A percentile compares a stretch with the other conserved stretches of the same genome.
Conservation (phyloP, 305 asterid species). For the Fraxinus sp. region DNA sequence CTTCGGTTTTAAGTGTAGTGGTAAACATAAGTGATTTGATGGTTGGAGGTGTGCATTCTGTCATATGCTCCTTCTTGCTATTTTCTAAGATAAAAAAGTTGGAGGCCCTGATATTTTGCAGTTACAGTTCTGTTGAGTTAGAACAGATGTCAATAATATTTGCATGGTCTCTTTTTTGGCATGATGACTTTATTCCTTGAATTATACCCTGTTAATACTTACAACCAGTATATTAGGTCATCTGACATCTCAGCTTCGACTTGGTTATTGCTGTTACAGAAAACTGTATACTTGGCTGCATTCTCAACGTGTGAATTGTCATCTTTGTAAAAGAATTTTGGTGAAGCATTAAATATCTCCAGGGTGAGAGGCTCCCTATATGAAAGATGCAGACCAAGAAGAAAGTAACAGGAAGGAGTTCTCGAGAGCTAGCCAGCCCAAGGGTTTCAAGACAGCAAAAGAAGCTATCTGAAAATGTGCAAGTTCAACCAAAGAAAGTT, state of each 20-base stretch:
- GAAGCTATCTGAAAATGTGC: constrained; percentile 59
- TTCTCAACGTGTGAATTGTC: background rate
- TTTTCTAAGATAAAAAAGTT: background rate
- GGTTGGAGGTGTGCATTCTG: background rate
- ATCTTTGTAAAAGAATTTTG: constrained; percentile 23
- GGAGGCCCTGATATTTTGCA: background rate
- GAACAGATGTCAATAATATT: constrained; percentile 1
- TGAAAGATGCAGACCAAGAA: constrained; percentile 74
- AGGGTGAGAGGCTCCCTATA: constrained; percentile 21
- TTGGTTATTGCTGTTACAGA: background rate
- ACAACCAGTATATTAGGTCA: background rate
- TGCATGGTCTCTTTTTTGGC: background rate
- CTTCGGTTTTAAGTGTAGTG: background rate
- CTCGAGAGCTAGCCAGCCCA: constrained; percentile 61
- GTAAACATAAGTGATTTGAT: background rate
- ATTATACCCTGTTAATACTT: background rate
- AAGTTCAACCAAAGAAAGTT: constrained; percentile 63
- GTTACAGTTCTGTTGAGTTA: background rate
- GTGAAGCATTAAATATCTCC: constrained; percentile 18
- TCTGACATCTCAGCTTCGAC: background rate
- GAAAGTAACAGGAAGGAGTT: constrained; percentile 49
- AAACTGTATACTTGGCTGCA: background rate
- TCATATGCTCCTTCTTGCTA: background rate
- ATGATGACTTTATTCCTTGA: background rate
- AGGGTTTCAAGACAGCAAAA: constrained; percentile 65